These are phyloP conservation scores for Phytophthora colocasiae DNA, from an alignment of 352 stramenopile species.

Conservation along the genomic window DNA sequence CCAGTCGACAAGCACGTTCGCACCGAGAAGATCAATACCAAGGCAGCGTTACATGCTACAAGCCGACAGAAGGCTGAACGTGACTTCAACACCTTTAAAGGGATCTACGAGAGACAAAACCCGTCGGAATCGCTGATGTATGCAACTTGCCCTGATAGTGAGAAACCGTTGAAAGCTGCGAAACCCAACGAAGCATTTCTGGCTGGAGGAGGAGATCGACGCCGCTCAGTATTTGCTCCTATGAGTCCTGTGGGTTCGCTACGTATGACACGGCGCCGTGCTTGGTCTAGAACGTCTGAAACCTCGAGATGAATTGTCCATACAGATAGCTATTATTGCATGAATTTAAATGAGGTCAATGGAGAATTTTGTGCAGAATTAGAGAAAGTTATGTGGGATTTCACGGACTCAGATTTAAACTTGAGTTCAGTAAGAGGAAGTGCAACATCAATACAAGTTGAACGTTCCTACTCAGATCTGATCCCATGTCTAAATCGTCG, in stretches of 20 bases:
- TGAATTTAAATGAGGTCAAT: too few relatives aligned
- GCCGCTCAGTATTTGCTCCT: conserved; percentile 19
- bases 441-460: conserved; percentile 12
- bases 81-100: conserved; percentile 32
- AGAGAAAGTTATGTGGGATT: too few relatives aligned
- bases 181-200: conserved; percentile 36
- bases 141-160: conserved; percentile 4
- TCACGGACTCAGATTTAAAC: conserved; percentile 10
- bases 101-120: conserved; percentile 32
- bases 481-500: conserved; percentile 22
- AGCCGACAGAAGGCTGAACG: conserved; percentile 27
- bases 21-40: conserved; percentile 14
- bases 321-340: too few relatives aligned
- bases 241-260: conserved; percentile 14
- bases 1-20: conserved; percentile 33
- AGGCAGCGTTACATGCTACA: conserved; percentile 9
- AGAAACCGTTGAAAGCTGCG: conserved; percentile 26
- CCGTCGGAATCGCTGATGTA: conserved; percentile 18
- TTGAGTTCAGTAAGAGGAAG: conserved; percentile 4
- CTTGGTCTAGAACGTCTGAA: conserved; percentile 16
- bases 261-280: conserved; percentile 15
- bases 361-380: too few relatives aligned
- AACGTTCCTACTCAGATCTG: conserved; percentile 30
- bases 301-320: background rate
- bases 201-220: conserved; percentile 20